These are phyloP conservation scores for Trichoderma pleuroti DNA, from an alignment of 2,329 filamentous ascomycete species.

Conservation along the genomic window DNA sequence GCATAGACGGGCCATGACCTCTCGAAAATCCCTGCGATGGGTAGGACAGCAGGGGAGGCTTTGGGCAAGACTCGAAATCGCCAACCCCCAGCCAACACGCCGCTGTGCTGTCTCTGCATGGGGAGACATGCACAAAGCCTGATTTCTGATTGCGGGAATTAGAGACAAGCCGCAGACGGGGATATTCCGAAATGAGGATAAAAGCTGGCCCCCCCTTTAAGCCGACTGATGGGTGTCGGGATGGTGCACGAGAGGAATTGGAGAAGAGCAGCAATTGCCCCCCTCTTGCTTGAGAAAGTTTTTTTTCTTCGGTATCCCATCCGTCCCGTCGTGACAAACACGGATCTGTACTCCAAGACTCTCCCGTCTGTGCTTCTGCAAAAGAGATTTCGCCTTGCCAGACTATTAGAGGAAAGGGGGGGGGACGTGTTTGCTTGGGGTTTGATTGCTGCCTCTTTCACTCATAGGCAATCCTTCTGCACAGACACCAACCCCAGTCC, in stretches of 20 bases:
- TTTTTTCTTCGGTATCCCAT: background rate
- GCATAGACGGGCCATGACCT: background rate
- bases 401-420: background rate
- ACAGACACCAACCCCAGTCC: background rate
- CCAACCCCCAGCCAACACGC: background rate
- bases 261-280: background rate
- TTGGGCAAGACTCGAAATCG: background rate
- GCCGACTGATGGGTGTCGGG: background rate
- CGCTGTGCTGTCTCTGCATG: background rate
- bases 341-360: background rate
- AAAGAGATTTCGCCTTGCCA: background rate
- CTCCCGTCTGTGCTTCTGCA: background rate
- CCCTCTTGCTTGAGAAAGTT: background rate
- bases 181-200: slow-evolving; percentile 1
- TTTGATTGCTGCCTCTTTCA: background rate
- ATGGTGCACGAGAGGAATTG: slow-evolving; percentile 1
- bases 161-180: background rate
- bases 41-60: background rate
- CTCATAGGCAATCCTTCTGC: background rate
- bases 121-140: background rate
- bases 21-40: background rate
- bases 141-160: background rate
- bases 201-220: background rate
- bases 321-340: slow-evolving; percentile 5
- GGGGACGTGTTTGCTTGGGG: background rate